Percentiles rank a stretch among this genome's conserved stretches.
Conservation (phyloP, 352 stramenopile genomes). For the Lagenidium sp. region DNA sequence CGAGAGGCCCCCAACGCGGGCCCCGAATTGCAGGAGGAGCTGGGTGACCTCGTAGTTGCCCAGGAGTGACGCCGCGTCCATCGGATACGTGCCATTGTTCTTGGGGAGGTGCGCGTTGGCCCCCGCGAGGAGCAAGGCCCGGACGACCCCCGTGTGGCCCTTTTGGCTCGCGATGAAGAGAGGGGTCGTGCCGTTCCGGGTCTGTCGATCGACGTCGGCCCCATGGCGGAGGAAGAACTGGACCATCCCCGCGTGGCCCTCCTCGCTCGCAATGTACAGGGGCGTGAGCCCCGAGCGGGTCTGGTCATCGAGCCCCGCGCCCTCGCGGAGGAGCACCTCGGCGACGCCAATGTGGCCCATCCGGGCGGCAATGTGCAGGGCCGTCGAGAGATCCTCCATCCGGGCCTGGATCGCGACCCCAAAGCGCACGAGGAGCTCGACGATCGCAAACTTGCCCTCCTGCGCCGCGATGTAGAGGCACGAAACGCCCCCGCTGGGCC, state of each 20-base stretch:
- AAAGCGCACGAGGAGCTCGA: constrained; percentile 36
- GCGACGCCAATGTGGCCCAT: constrained; percentile 64
- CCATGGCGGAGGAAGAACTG: constrained; percentile 35
- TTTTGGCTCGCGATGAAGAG: constrained; percentile 77
- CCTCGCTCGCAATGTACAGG: constrained; percentile 79
- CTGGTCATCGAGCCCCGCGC: constrained; percentile 51
- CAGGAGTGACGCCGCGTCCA: constrained; percentile 59
- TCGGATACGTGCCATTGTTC: constrained; percentile 59
- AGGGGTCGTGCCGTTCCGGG: constrained; percentile 51
- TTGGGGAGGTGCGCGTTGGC: constrained; percentile 50
- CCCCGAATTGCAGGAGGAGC: constrained; percentile 59
- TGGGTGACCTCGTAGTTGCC: constrained; percentile 48
- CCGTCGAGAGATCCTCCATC: constrained; percentile 71
- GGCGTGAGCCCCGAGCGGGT: constrained; percentile 71
- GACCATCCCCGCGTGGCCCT: constrained; percentile 62
- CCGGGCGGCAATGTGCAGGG: constrained; percentile 72
- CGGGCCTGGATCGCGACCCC: constrained; percentile 46
- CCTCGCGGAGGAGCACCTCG: constrained; percentile 34
- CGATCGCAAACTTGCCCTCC: constrained; percentile 59
- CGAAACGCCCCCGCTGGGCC: constrained; percentile 50
- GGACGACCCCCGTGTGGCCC: constrained; percentile 41
- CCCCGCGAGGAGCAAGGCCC: constrained; percentile 38
- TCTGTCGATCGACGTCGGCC: constrained; percentile 27
- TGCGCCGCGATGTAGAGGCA: constrained; percentile 82
- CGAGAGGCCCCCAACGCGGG: constrained; percentile 45